phyloP scores from a whole-genome alignment of 83 land plant genomes.

The Isoetes engelmannii region DNA sequence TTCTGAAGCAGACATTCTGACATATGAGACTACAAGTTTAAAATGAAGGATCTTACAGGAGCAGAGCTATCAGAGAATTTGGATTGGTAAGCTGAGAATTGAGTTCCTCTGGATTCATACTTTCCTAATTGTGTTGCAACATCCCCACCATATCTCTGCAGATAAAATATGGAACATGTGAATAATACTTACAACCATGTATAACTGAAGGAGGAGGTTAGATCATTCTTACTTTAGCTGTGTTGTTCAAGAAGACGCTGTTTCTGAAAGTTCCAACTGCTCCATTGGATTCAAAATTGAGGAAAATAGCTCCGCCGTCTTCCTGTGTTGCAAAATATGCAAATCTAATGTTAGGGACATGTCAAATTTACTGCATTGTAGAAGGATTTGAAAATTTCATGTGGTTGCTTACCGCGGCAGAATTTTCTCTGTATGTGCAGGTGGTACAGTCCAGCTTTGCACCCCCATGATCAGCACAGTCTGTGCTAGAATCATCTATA shows the following conservation, averaged over 20 bases:
- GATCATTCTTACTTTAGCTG: conserved; percentile 21
- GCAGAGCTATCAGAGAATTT: conserved; percentile 7
- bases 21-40: neutral
- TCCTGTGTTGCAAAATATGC: neutral
- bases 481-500: conserved; percentile 23
- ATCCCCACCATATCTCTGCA: conserved; percentile 12
- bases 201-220: no score
- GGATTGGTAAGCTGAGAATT: conserved; percentile 7
- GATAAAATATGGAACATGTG: neutral
- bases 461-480: conserved; percentile 25
- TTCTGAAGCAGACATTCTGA: neutral
- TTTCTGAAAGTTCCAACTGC: conserved; percentile 18
- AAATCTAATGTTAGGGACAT: neutral
- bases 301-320: conserved; percentile 30
- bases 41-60: neutral
- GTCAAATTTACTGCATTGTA: neutral
- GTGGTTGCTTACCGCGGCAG: conserved; percentile 20
- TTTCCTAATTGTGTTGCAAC: conserved; percentile 8
- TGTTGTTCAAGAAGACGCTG: conserved; percentile 24
- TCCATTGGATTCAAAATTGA: conserved; percentile 22
- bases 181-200: no score
- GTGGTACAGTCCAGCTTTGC: conserved; percentile 30
- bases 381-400: neutral
- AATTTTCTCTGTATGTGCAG: conserved; percentile 27
- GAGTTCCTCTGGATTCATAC: conserved; percentile 8